These are phyloP conservation scores for Asparagopsis taxiformis DNA, from an alignment of 31 red algal genomes.

Conservation along the genomic window DNA sequence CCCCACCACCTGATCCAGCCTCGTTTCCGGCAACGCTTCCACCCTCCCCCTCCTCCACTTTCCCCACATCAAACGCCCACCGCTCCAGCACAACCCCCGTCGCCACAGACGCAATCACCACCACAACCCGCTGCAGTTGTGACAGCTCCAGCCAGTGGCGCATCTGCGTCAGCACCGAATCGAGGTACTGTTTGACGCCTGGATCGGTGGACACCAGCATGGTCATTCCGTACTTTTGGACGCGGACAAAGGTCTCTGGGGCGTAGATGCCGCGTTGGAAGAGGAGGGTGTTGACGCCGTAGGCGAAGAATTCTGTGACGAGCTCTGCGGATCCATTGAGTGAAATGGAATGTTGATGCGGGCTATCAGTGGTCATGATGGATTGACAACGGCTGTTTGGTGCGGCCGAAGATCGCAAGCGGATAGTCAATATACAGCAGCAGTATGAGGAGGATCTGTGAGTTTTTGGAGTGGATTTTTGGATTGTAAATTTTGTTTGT, in stretches of 20 bases:
- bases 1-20: no score
- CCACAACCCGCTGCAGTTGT: slow-evolving; percentile 68
- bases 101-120: slow-evolving; percentile 77
- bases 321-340: slow-evolving; percentile 78
- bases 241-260: slow-evolving; percentile 86
- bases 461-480: no score
- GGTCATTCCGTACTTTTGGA: slow-evolving; percentile 87
- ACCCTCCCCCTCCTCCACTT: not conserved
- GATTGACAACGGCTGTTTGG: no score
- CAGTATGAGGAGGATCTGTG: no score
- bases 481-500: no score
- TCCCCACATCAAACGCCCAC: slow-evolving; percentile 86
- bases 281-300: slow-evolving; percentile 91
- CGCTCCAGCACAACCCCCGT: slow-evolving; percentile 81
- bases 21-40: not conserved
- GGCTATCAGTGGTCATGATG: no score
- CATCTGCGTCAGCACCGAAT: slow-evolving; percentile 73
- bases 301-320: slow-evolving; percentile 93
- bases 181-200: slow-evolving; percentile 63
- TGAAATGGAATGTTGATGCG: slow-evolving; percentile 55
- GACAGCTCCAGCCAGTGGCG: slow-evolving; percentile 54
- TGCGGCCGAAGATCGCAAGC: no score
- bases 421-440: no score
- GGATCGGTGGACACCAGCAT: slow-evolving; percentile 79
- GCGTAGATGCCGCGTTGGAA: slow-evolving; percentile 96